phyloP scores from a whole-genome alignment of 2,329 filamentous ascomycete genomes.

The Calonectria fujianensis region DNA sequence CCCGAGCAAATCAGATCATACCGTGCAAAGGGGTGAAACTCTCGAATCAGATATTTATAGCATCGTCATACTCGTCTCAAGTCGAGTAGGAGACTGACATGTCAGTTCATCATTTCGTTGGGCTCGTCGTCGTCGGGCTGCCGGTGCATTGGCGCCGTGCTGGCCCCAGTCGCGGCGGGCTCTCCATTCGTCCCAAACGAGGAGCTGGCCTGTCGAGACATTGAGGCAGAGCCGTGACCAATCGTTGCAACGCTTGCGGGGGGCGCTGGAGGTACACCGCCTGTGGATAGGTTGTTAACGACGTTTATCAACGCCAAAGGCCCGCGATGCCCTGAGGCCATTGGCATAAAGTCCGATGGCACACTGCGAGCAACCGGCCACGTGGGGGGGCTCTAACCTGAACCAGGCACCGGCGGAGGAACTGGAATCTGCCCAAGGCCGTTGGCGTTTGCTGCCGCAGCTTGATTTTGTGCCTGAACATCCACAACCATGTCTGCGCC shows the following conservation, averaged over 20 bases:
- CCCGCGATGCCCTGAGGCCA: constrained; percentile 46
- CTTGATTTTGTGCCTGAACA: constrained; percentile 54
- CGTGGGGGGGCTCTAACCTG: constrained; percentile 51
- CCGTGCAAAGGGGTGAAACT: constrained; percentile 45
- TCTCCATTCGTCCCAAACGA: constrained; percentile 53
- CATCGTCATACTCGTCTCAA: constrained; percentile 39
- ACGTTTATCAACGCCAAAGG: constrained; percentile 53
- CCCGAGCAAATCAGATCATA: constrained; percentile 38
- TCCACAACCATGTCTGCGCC: constrained; percentile 63
- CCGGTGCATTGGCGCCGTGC: constrained; percentile 61
- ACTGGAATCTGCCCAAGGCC: constrained; percentile 53
- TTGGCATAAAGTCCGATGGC: constrained; percentile 45
- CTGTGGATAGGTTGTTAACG: constrained; percentile 55
- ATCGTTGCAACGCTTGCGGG: constrained; percentile 58
- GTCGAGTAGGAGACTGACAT: constrained; percentile 36
- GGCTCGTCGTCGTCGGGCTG: constrained; percentile 46
- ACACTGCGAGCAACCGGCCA: constrained; percentile 42
- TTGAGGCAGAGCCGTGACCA: constrained; percentile 44
- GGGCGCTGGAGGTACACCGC: constrained; percentile 42
- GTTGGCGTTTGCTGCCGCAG: constrained; percentile 41
- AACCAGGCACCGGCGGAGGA: constrained; percentile 54
- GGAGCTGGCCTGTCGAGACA: constrained; percentile 40
- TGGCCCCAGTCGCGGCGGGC: constrained; percentile 56
- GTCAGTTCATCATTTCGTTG: constrained; percentile 50
- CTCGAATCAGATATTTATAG: constrained; percentile 43